Percentiles rank a stretch among this genome's conserved stretches.
These are phyloP conservation scores for Ramaria rubella DNA, from an alignment of 768 basidiomycete genomes.

Conservation along the genomic window DNA sequence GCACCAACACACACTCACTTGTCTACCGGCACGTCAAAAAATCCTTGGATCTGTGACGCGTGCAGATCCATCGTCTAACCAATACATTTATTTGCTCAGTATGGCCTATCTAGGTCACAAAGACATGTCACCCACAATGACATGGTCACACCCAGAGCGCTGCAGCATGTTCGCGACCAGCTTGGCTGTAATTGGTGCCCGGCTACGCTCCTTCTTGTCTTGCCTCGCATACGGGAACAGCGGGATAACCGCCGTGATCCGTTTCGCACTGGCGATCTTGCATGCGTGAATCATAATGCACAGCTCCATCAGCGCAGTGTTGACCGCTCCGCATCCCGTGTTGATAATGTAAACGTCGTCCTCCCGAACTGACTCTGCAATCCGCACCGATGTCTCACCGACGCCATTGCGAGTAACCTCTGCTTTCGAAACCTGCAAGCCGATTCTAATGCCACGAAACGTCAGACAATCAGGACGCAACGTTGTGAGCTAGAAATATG, in stretches of 20 bases:
- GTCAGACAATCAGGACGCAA: background rate
- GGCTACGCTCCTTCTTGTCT: conserved; percentile 99
- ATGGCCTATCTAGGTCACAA: background rate
- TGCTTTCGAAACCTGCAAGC: conserved; percentile 80
- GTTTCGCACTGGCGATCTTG: conserved; percentile 97
- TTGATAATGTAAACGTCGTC: conserved; percentile 99
- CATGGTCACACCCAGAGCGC: conserved; percentile 90
- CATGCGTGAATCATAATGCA: conserved; percentile 99
- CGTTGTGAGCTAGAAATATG: conserved; percentile 13
- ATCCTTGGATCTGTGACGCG: conserved; percentile 98
- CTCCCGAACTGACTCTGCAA: conserved; percentile 93
- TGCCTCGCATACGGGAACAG: conserved; percentile 96
- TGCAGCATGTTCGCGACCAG: conserved; percentile 97
- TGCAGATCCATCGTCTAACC: conserved; percentile 91
- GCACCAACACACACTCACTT: conserved; percentile 58
- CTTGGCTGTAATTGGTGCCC: conserved; percentile 96
- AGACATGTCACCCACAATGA: conserved; percentile 62
- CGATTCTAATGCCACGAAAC: conserved; percentile 53
- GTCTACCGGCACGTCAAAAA: conserved; percentile 99
- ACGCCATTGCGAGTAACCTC: conserved; percentile 84
- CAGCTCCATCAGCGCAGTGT: conserved; percentile 94
- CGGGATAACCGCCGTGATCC: conserved; percentile 98
- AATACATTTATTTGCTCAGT: background rate
- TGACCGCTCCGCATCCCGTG: conserved; percentile 79
- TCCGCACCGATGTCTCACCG: conserved; percentile 87